Conservation (phyloP, 176 grass and related monocot species). For the Carex kokanica region DNA sequence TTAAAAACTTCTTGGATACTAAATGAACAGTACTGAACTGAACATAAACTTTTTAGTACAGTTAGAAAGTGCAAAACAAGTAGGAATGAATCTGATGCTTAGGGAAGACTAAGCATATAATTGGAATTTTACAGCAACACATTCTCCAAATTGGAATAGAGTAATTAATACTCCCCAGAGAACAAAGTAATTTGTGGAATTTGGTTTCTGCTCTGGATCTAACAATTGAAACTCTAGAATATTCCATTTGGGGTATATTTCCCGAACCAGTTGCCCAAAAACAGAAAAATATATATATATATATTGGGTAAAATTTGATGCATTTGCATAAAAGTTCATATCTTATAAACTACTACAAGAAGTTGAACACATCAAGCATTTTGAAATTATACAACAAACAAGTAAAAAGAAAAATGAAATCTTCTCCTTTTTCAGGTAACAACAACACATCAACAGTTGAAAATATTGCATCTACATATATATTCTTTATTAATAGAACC, state of each 20-base stretch:
- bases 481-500: background rate
- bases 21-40: background rate
- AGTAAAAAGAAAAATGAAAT: background rate
- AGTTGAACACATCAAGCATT: background rate
- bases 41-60: background rate
- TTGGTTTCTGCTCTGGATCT: background rate
- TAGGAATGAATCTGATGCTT: slow-evolving; percentile 4
- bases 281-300: background rate
- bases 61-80: background rate
- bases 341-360: background rate
- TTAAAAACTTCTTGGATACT: background rate
- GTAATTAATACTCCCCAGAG: background rate
- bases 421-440: background rate
- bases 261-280: background rate
- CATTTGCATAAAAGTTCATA: background rate
- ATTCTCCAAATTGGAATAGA: slow-evolving; percentile 4
- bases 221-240: background rate
- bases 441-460: background rate
- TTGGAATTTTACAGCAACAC: background rate
- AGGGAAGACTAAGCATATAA: background rate
- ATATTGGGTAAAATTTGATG: background rate
- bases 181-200: slow-evolving; percentile 4
- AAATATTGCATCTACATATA: background rate
- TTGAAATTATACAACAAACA: slow-evolving; percentile 3
- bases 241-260: slow-evolving; percentile 1